Conservation (phyloP, 2,329 filamentous ascomycete genomes). For the Drechslerella coelobrocha region DNA sequence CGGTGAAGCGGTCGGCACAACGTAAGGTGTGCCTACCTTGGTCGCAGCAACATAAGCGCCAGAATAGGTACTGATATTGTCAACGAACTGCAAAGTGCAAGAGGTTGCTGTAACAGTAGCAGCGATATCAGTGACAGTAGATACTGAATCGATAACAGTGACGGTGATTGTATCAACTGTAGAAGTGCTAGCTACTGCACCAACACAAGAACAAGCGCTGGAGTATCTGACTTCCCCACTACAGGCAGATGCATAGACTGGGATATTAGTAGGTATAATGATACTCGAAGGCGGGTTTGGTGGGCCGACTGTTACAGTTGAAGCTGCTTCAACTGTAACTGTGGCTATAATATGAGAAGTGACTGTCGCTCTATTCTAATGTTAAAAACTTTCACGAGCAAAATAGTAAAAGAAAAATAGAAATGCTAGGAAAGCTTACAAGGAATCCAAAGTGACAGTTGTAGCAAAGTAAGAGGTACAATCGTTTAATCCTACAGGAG, state of each 20-base stretch:
- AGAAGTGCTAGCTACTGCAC: conserved; percentile 51
- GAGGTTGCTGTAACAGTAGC: conserved; percentile 10
- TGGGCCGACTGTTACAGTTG: conserved; percentile 8
- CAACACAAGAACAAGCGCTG: conserved; percentile 55
- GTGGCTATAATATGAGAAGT: conserved; percentile 18
- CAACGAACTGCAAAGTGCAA: background rate
- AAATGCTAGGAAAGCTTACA: conserved; percentile 12
- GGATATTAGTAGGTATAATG: conserved; percentile 33
- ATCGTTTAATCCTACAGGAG: conserved; percentile 19
- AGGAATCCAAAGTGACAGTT: conserved; percentile 16
- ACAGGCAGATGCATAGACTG: conserved; percentile 54
- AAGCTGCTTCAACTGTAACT: background rate
- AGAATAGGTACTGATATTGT: background rate
- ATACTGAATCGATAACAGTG: background rate
- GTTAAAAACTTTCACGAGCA: background rate
- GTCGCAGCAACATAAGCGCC: conserved; percentile 14
- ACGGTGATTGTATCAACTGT: conserved; percentile 32
- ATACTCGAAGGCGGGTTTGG: background rate
- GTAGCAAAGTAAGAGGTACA: conserved; percentile 30
- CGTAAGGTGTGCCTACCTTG: background rate
- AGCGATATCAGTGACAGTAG: background rate
- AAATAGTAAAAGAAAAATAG: background rate
- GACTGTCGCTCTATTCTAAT: conserved; percentile 11
- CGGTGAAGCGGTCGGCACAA: background rate
- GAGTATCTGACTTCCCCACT: conserved; percentile 51